Percentiles rank a stretch among this genome's conserved stretches.
Conservation (phyloP, 306 rosid species). For the Morella rubra region DNA sequence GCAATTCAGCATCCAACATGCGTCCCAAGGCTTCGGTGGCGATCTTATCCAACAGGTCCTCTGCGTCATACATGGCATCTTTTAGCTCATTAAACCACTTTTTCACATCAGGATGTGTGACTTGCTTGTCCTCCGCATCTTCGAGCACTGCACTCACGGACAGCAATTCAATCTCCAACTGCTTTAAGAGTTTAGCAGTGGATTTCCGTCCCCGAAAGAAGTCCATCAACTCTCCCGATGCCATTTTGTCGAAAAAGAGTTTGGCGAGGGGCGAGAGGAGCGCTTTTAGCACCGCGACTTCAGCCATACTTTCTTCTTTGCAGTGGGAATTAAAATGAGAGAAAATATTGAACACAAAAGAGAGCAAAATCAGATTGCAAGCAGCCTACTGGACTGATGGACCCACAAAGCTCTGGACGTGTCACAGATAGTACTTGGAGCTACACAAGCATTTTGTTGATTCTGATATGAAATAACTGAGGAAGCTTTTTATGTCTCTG, state of each 20-base stretch:
- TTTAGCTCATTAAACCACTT: constrained; percentile 22
- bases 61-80: not conserved
- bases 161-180: constrained; percentile 4
- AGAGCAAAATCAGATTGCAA: too few species aligned
- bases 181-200: not conserved
- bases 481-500: too few species aligned
- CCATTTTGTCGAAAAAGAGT: constrained; percentile 24
- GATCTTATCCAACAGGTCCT: constrained; percentile 12
- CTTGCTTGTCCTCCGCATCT: constrained; percentile 30
- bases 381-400: too few species aligned
- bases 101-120: not conserved
- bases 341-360: too few species aligned
- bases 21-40: not conserved
- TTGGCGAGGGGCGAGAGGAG: constrained; percentile 29
- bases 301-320: not conserved
- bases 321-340: too few species aligned
- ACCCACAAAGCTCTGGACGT: too few species aligned
- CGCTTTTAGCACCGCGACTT: not conserved
- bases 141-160: not conserved
- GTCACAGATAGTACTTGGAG: too few species aligned
- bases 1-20: not conserved
- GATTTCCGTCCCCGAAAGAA: constrained; percentile 8
- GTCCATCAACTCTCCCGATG: constrained; percentile 1
- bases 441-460: too few species aligned
- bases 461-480: too few species aligned